Evolutionary conservation across 768 basidiomycete species (phyloP), one percentile per base, ranked within the genome.

Genomic region (Hygrophoropsis aurantiaca): DNA sequence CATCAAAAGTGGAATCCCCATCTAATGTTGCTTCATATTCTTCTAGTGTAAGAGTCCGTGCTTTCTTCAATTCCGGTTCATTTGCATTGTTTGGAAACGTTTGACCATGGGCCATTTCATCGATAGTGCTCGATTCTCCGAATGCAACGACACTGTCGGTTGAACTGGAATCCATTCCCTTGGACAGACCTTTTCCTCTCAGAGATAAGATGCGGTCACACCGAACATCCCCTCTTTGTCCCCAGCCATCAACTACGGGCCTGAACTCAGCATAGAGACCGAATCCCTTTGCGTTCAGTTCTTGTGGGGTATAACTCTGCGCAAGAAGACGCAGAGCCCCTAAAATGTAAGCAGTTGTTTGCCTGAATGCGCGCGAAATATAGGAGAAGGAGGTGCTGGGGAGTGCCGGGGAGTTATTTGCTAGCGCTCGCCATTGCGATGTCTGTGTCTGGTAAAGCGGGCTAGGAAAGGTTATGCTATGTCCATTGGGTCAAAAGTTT

Each of bases 181-280:
- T 26, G 21, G n/a, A 20, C 23, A 23, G 46, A 21, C 37, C 53
- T 38, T 58, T 58, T 55, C 74, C 75, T 40, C 82, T 69, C 48
- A 89, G 62, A 16, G 60, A 75, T 25, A 97, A 72, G 41, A 98
- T 86, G 25, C 60, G 80, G 34, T 74, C 73, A 58, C 87, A 90
- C 30, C 74, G 74, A 21, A 97, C 71, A 55, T 90, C 82, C 3
- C 84, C 88, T 46, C 80, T 77, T 62, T 85, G 80, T 5, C 94
- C 94, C 94, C 94, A 98, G 20, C 80, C 83, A 21, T 81, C 81
- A 0, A 83, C 84, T 11, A 74, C 73, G 9, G 94, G 94, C 48
- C 94, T 83, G 65, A 97, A 97, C 15, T 89, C 85, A 20, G 82
- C 79, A 62, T 97, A 98, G 35, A 98, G 72, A 16, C 75, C 68